Conservation (phyloP, 1,284 basidiomycete genomes). For the Exobasidium rhododendri region DNA sequence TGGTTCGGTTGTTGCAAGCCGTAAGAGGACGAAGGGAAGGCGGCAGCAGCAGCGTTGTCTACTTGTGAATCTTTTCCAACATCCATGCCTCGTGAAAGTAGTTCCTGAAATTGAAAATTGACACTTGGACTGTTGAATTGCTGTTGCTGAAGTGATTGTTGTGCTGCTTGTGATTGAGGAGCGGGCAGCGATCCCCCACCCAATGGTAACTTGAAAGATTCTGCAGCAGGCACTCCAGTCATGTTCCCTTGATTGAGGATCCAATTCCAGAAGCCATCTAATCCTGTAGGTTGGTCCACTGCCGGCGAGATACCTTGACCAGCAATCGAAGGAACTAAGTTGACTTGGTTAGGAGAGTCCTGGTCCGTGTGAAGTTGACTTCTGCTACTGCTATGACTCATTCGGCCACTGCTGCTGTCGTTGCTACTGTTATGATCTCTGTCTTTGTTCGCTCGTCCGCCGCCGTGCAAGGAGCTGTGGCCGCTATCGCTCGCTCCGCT, state of each 20-base stretch:
- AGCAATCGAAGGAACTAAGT: slow-evolving; percentile 14
- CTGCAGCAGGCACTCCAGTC: neutral
- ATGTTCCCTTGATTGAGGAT: slow-evolving; percentile 33
- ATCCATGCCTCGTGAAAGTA: neutral
- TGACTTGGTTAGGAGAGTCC: neutral
- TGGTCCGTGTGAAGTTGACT: neutral
- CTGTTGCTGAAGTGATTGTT: neutral
- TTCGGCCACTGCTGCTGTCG: slow-evolving; percentile 17
- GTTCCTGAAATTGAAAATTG: neutral
- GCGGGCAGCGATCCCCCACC: neutral
- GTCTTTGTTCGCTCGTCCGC: slow-evolving; percentile 18
- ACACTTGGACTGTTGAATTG: neutral
- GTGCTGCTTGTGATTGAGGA: neutral
- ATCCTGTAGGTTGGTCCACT: slow-evolving; percentile 3
- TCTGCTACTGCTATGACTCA: slow-evolving; percentile 5
- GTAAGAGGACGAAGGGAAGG: neutral
- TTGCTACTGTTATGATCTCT: too few relatives aligned
- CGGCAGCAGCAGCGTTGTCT: neutral
- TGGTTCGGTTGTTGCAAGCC: neutral
- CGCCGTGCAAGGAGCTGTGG: slow-evolving; percentile 12
- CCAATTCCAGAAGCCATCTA: slow-evolving; percentile 48
- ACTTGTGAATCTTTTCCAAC: neutral
- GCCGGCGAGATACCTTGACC: slow-evolving; percentile 1
- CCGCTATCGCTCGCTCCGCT: slow-evolving; percentile 9
- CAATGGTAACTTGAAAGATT: neutral